phyloP scores from a whole-genome alignment of 805 yeast species.

The Starmerella kuoi region DNA sequence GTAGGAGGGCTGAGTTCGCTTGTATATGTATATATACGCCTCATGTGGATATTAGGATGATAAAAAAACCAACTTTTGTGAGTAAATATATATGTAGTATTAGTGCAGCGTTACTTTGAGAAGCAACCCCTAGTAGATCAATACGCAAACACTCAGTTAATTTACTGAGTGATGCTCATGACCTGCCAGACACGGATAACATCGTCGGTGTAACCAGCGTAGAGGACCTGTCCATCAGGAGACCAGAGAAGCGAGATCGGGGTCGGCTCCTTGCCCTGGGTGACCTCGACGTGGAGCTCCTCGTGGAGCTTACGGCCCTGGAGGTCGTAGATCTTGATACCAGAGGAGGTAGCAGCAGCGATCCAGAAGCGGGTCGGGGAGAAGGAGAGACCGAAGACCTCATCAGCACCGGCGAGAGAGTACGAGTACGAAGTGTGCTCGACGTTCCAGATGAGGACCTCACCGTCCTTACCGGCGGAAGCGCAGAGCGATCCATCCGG shows the following conservation, averaged over 20 bases:
- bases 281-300: conserved; percentile 67
- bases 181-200: conserved; percentile 99
- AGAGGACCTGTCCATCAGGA: conserved; percentile 98
- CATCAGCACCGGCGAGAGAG: conserved; percentile 91
- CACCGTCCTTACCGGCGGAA: conserved; percentile 99
- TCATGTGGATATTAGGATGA: too few species aligned
- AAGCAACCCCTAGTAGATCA: too few species aligned
- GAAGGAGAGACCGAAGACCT: conserved; percentile 96
- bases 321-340: conserved; percentile 96
- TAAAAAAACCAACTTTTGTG: background rate
- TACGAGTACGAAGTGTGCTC: conserved; percentile 72
- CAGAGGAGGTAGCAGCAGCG: conserved; percentile 97
- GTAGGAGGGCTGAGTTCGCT: too few species aligned
- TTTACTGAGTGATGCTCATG: conserved; percentile 39
- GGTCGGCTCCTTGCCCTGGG: conserved; percentile 90
- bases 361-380: conserved; percentile 99
- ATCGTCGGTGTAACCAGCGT: conserved; percentile 99
- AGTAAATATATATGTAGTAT: background rate
- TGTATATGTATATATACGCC: too few species aligned
- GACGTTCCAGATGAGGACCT: conserved; percentile 96
- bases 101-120: too few species aligned
- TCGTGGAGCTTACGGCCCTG: conserved; percentile 97
- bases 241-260: conserved; percentile 98
- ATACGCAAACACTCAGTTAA: too few species aligned
- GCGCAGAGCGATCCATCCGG: conserved; percentile 99